These are phyloP conservation scores for Eucalyptus sp. DNA, from an alignment of 345 rosid species.

Conservation along the genomic window DNA sequence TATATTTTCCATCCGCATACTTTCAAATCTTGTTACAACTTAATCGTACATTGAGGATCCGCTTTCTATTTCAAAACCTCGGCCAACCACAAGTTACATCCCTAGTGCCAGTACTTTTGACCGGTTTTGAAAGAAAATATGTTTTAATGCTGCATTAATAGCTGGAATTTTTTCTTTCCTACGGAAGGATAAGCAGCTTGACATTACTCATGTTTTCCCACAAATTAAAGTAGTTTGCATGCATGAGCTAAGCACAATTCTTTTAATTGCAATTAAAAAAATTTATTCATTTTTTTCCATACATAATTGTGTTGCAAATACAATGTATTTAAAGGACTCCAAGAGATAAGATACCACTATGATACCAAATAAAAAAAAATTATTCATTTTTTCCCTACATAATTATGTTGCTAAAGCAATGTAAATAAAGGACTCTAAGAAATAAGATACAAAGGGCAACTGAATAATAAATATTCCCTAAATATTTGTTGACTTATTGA, in stretches of 20 bases:
- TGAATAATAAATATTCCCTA: no score
- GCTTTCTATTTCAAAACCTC: neutral
- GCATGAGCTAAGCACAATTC: neutral
- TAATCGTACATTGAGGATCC: neutral
- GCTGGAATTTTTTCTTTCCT: neutral
- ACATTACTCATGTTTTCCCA: neutral
- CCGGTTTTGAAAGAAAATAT: neutral
- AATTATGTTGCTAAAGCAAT: no score
- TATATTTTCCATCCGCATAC: neutral
- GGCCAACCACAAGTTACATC: neutral
- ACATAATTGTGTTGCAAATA: no score
- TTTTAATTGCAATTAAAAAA: neutral
- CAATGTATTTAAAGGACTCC: no score
- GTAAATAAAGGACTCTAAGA: no score
- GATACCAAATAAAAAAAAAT: no score
- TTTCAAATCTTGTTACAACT: neutral
- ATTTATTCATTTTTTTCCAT: no score
- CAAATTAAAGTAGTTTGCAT: neutral
- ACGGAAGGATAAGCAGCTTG: neutral
- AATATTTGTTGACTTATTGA: no score
- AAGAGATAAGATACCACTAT: no score
- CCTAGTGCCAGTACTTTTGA: neutral
- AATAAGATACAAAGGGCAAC: no score
- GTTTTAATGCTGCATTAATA: neutral
- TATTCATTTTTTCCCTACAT: no score